These are phyloP conservation scores for Xylariaceae sp. DNA, from an alignment of 2,329 filamentous ascomycete species.

Conservation along the genomic window DNA sequence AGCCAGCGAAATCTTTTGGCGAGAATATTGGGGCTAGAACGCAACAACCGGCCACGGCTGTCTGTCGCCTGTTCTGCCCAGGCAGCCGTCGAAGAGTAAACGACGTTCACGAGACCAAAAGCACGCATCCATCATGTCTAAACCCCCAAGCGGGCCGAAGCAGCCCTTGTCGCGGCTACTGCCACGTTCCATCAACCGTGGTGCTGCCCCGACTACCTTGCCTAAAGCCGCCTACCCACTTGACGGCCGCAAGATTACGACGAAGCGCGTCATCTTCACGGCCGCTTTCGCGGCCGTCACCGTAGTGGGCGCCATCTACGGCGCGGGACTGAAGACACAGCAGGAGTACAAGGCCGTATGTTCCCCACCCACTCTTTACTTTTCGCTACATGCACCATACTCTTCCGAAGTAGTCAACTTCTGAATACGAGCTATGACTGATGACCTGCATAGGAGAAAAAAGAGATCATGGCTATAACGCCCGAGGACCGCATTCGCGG, in stretches of 20 bases:
- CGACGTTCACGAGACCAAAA: too few species aligned
- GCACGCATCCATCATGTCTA: too few species aligned
- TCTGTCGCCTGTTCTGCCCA: background rate
- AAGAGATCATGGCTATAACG: slow-evolving; percentile 33
- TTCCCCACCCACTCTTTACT: background rate
- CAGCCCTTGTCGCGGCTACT: too few species aligned
- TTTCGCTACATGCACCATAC: background rate
- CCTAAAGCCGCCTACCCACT: too few species aligned
- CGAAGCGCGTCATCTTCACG: slow-evolving; percentile 27
- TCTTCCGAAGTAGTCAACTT: too few species aligned
- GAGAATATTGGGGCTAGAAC: slow-evolving; percentile 15
- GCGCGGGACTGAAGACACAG: slow-evolving; percentile 45
- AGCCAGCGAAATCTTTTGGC: slow-evolving; percentile 17
- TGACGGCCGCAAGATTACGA: too few species aligned
- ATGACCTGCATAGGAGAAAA: slow-evolving; percentile 29
- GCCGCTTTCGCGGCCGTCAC: slow-evolving; percentile 42
- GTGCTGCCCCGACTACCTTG: too few species aligned
- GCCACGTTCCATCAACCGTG: too few species aligned
- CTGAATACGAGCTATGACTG: too few species aligned
- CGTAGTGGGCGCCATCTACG: slow-evolving; percentile 43
- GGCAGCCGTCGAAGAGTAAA: background rate
- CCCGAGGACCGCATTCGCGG: slow-evolving; percentile 40
- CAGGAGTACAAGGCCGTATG: slow-evolving; percentile 41
- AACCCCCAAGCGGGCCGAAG: too few species aligned
- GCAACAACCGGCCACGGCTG: background rate